Percentiles rank a stretch among this genome's conserved stretches.
These are phyloP conservation scores for Phytophthora podocarpi DNA, from an alignment of 352 stramenopile genomes.

Conservation along the genomic window DNA sequence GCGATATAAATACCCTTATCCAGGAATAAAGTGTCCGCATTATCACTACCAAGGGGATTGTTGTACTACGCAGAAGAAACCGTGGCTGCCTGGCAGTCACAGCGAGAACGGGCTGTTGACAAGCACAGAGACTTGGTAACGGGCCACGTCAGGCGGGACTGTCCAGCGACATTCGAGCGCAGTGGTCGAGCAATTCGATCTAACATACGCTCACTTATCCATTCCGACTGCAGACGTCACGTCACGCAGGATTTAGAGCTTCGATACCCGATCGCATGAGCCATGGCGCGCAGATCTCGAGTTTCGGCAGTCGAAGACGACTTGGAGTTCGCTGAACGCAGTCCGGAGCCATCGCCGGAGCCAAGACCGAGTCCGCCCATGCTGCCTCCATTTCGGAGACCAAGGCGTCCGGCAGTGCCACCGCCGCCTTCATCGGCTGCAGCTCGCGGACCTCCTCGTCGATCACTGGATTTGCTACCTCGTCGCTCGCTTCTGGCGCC, in stretches of 20 bases:
- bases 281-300: conserved; percentile 16
- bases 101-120: too few relatives aligned
- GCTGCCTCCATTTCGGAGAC: conserved; percentile 27
- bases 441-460: conserved; percentile 14
- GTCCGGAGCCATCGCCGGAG: conserved; percentile 20
- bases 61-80: too few relatives aligned
- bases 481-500: conserved; percentile 38
- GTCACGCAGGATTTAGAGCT: too few relatives aligned
- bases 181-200: conserved; percentile 1
- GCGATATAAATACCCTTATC: too few relatives aligned
- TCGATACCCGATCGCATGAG: conserved; percentile 23
- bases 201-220: conserved; percentile 9
- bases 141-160: conserved; percentile 2
- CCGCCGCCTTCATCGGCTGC: not conserved
- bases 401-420: conserved; percentile 17
- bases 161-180: too few relatives aligned
- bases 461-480: conserved; percentile 36
- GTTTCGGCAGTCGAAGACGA: conserved; percentile 21
- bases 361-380: conserved; percentile 1
- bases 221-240: conserved; percentile 2
- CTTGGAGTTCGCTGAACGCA: conserved; percentile 23
- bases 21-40: too few relatives aligned
- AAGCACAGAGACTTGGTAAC: conserved; percentile 10
- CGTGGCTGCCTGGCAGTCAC: too few relatives aligned
- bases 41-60: too few relatives aligned